These are phyloP conservation scores for Lecanicillium sp. DNA, from an alignment of 2,329 filamentous ascomycete genomes.

Conservation along the genomic window DNA sequence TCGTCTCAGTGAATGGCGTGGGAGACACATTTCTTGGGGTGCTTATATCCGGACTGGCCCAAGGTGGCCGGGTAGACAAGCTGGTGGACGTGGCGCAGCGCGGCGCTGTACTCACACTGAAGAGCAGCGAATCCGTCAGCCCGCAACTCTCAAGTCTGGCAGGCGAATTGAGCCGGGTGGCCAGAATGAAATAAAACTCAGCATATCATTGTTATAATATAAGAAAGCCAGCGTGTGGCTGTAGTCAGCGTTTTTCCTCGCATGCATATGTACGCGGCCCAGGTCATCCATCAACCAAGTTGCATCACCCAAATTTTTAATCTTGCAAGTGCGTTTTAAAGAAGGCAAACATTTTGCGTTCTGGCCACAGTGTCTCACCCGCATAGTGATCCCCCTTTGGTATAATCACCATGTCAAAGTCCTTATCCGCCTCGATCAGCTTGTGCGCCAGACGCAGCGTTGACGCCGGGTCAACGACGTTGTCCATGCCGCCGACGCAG, in stretches of 20 bases:
- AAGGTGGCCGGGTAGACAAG: conserved; percentile 46
- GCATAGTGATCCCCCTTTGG: conserved; percentile 9
- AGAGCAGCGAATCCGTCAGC: conserved; percentile 66
- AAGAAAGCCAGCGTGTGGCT: no score
- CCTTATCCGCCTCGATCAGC: conserved; percentile 18
- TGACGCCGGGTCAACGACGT: conserved; percentile 21
- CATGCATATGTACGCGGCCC: no score
- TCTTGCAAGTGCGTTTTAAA: conserved; percentile 3
- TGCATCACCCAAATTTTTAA: neutral
- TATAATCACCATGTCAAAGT: conserved; percentile 20
- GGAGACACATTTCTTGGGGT: conserved; percentile 91
- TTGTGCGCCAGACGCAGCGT: conserved; percentile 20
- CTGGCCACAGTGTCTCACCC: neutral
- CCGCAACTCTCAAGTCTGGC: conserved; percentile 42
- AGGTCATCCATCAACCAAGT: no score
- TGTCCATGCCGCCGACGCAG: conserved; percentile 20
- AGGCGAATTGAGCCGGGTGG: conserved; percentile 19
- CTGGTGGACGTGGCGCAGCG: conserved; percentile 74
- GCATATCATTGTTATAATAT: no score
- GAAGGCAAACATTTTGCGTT: conserved; percentile 4
- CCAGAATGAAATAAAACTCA: no score
- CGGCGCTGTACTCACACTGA: conserved; percentile 72
- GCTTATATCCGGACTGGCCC: conserved; percentile 68
- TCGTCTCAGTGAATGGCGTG: conserved; percentile 88
- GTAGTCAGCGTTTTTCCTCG: no score